A percentile compares a stretch with the other conserved stretches of the same genome.
Conservation (phyloP, 2,329 filamentous ascomycete genomes). For the Calonectria crousiana region DNA sequence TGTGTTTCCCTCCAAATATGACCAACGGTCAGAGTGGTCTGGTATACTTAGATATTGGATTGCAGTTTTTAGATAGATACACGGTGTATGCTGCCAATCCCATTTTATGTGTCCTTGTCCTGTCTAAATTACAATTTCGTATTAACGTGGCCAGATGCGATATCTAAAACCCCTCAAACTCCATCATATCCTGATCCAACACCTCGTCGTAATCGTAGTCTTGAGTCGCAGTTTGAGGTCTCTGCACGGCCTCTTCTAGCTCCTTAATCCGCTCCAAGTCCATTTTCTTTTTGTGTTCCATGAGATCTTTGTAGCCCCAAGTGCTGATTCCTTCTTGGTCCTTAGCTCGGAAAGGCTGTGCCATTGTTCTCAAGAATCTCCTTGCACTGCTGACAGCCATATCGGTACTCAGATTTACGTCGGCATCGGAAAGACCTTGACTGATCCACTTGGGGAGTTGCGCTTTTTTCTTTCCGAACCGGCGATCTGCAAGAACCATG, state of each 20-base stretch:
- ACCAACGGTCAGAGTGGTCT: not conserved
- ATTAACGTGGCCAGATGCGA: not conserved
- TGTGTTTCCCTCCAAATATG: not conserved
- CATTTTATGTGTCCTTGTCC: not conserved
- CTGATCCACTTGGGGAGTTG: slow-evolving; percentile 98
- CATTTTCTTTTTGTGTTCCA: slow-evolving; percentile 80
- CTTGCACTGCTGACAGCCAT: slow-evolving; percentile 93
- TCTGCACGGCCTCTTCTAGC: slow-evolving; percentile 60
- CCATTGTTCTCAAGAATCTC: slow-evolving; percentile 91
- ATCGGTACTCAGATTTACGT: slow-evolving; percentile 92
- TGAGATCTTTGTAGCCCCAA: slow-evolving; percentile 86
- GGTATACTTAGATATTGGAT: slow-evolving; percentile 8
- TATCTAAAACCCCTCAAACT: slow-evolving; percentile 54
- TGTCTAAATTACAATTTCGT: slow-evolving; percentile 1
- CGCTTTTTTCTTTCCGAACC: slow-evolving; percentile 90
- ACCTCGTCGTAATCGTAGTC: slow-evolving; percentile 66
- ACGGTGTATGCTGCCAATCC: not conserved
- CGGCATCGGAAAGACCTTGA: slow-evolving; percentile 85
- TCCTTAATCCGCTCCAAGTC: slow-evolving; percentile 76
- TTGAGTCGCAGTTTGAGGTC: slow-evolving; percentile 33
- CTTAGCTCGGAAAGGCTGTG: slow-evolving; percentile 84
- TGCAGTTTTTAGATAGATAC: slow-evolving; percentile 1
- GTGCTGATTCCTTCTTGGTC: slow-evolving; percentile 94
- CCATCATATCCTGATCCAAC: slow-evolving; percentile 68
- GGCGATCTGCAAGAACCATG: slow-evolving; percentile 96